A percentile compares a stretch with the other conserved stretches of the same genome.
phyloP scores from a whole-genome alignment of 2,329 filamentous ascomycete species.

The Aureobasidium musti region DNA sequence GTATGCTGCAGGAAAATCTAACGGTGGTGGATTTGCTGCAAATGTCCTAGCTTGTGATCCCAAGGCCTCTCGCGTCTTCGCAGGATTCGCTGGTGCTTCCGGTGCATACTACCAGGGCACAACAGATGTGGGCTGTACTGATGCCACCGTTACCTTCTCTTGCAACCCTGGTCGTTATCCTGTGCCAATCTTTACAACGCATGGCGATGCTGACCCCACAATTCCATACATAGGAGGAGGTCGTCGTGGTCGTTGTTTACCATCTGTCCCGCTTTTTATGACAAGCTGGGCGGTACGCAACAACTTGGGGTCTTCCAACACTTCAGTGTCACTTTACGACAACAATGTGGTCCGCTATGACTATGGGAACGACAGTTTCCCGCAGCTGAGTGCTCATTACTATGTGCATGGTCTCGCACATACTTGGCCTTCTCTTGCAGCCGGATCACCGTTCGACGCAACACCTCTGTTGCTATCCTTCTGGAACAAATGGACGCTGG shows the following conservation, averaged over 20 bases:
- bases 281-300: conserved; percentile 45
- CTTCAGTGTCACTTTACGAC: conserved; percentile 36
- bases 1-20: conserved; percentile 54
- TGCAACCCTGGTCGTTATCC: conserved; percentile 37
- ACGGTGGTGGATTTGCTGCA: conserved; percentile 55
- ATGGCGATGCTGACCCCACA: conserved; percentile 47
- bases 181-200: conserved; percentile 50
- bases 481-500: conserved; percentile 34
- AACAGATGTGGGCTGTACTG: conserved; percentile 32
- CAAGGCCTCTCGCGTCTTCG: conserved; percentile 47
- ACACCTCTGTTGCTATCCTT: conserved; percentile 35
- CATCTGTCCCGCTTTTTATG: conserved; percentile 40
- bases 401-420: conserved; percentile 45
- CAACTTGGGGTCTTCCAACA: conserved; percentile 36
- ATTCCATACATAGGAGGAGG: conserved; percentile 47
- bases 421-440: conserved; percentile 45
- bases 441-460: conserved; percentile 31
- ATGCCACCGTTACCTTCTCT: conserved; percentile 32
- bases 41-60: conserved; percentile 51
- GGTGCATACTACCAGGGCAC: conserved; percentile 50
- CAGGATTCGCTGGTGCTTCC: conserved; percentile 54
- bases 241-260: conserved; percentile 36
- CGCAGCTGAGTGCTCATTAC: conserved; percentile 45
- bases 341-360: conserved; percentile 39
- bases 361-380: conserved; percentile 31